A percentile compares a stretch with the other conserved stretches of the same genome.
Evolutionary conservation across 1,284 basidiomycete genomes (phyloP).

Genomic region (Ustilago esculenta): DNA sequence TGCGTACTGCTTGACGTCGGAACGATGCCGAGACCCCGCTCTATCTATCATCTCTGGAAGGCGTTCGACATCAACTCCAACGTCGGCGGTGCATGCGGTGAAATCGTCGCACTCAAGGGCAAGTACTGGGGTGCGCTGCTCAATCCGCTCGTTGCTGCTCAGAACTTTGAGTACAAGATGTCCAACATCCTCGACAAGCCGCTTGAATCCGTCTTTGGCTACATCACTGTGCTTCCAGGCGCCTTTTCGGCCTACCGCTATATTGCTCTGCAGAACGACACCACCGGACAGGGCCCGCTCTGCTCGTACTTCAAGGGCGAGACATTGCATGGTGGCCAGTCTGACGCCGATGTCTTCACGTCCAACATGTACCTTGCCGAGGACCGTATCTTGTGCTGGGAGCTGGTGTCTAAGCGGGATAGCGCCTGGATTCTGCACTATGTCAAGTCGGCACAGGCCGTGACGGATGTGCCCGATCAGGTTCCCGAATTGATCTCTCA

Average conservation of each 20-base stretch:
- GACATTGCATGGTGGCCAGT: constrained; percentile 71
- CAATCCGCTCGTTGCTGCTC: constrained; percentile 76
- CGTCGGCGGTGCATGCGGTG: constrained; percentile 95
- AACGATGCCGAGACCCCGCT: constrained; percentile 75
- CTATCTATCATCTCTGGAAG: constrained; percentile 95
- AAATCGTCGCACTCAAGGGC: constrained; percentile 90
- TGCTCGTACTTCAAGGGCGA: constrained; percentile 93
- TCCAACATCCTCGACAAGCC: constrained; percentile 70
- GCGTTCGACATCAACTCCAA: constrained; percentile 95
- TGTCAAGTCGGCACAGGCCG: constrained; percentile 62
- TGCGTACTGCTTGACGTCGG: constrained; percentile 94
- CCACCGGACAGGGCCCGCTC: constrained; percentile 82
- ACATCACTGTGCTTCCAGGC: constrained; percentile 90
- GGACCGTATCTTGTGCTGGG: constrained; percentile 65
- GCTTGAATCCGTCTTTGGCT: constrained; percentile 79
- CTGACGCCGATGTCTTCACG: constrained; percentile 63
- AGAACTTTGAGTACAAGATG: constrained; percentile 67
- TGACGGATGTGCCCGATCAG: constrained; percentile 63
- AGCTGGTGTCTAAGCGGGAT: constrained; percentile 68
- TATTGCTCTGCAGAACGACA: constrained; percentile 88
- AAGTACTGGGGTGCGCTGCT: constrained; percentile 72
- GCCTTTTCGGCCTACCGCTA: constrained; percentile 85
- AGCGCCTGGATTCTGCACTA: constrained; percentile 64
- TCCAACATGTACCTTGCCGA: constrained; percentile 66
- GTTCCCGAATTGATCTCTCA: constrained; percentile 64